A percentile compares a stretch with the other conserved stretches of the same genome.
These are phyloP conservation scores for Prunus yedoensis DNA, from an alignment of 331 rosid species.

Conservation along the genomic window DNA sequence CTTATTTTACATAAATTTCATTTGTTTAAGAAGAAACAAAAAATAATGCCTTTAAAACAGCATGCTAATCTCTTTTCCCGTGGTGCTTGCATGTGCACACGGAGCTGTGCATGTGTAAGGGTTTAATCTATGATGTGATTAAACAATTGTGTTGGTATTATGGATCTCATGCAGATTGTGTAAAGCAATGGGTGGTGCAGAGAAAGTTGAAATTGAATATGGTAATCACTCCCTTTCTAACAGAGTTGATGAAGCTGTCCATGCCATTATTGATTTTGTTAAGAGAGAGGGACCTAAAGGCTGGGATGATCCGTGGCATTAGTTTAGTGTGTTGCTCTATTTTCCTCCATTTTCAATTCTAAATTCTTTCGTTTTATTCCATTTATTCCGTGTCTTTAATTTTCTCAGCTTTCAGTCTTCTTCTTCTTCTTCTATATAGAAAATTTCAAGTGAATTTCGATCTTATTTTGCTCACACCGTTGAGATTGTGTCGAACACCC, in stretches of 20 bases:
- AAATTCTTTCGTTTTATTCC: slow-evolving; percentile 1
- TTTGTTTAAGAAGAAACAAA: not conserved
- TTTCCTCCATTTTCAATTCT: slow-evolving; percentile 1
- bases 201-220: slow-evolving; percentile 80
- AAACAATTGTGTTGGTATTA: slow-evolving; percentile 15
- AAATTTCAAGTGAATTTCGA: not conserved
- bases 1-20: not conserved
- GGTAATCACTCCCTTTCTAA: slow-evolving; percentile 98
- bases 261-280: slow-evolving; percentile 73
- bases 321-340: slow-evolving; percentile 33
- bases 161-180: slow-evolving; percentile 67
- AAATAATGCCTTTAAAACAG: not conserved
- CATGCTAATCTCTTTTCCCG: not conserved
- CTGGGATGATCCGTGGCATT: slow-evolving; percentile 99
- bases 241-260: slow-evolving; percentile 80
- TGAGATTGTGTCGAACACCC: not conserved
- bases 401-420: not conserved
- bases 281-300: slow-evolving; percentile 92
- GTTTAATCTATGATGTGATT: slow-evolving; percentile 2
- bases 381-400: slow-evolving; percentile 9
- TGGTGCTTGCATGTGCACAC: not conserved
- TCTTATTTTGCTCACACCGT: not conserved
- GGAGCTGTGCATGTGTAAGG: not conserved
- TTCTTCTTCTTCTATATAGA: not conserved
- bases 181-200: slow-evolving; percentile 94